A percentile compares a stretch with the other conserved stretches of the same genome.
phyloP scores from a whole-genome alignment of 2,329 filamentous ascomycete genomes.

The Alternaria ethzedia region DNA sequence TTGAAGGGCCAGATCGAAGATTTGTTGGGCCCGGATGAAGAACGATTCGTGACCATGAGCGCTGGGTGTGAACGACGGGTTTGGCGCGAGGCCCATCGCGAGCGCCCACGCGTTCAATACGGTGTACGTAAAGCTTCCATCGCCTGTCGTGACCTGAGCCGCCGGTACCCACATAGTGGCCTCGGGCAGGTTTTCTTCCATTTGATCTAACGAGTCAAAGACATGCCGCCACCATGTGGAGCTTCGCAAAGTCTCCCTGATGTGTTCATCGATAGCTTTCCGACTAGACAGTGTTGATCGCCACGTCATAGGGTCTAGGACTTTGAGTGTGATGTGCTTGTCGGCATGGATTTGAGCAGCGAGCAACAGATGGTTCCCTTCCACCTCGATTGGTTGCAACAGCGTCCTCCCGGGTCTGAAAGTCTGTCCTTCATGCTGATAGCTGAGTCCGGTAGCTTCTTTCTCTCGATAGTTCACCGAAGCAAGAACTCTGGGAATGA shows the following conservation, averaged over 20 bases:
- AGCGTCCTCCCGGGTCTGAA: slow-evolving; percentile 13
- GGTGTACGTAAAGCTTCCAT: slow-evolving; percentile 1
- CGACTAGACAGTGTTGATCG: not conserved
- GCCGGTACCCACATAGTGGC: slow-evolving; percentile 5
- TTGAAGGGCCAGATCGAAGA: slow-evolving; percentile 9
- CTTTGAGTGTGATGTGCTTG: slow-evolving; percentile 4
- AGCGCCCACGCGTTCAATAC: slow-evolving; percentile 28
- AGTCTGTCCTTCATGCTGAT: not conserved
- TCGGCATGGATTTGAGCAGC: not conserved
- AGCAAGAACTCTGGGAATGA: slow-evolving; percentile 12
- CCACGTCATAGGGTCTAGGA: slow-evolving; percentile 16
- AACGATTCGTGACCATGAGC: not conserved
- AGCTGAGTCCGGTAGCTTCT: slow-evolving; percentile 8
- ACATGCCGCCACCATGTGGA: slow-evolving; percentile 1
- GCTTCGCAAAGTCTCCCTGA: not conserved
- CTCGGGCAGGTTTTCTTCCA: not conserved
- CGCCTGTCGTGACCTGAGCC: not conserved
- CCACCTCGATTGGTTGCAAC: not conserved
- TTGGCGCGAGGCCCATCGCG: slow-evolving; percentile 19
- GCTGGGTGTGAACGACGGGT: slow-evolving; percentile 6
- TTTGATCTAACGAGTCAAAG: not conserved
- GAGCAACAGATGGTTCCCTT: slow-evolving; percentile 1
- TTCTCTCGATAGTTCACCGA: slow-evolving; percentile 12
- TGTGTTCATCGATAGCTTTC: not conserved
- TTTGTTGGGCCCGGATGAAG: slow-evolving; percentile 4